phyloP scores from a whole-genome alignment of 352 stramenopile genomes.

The Phytophthora hibernalis region DNA sequence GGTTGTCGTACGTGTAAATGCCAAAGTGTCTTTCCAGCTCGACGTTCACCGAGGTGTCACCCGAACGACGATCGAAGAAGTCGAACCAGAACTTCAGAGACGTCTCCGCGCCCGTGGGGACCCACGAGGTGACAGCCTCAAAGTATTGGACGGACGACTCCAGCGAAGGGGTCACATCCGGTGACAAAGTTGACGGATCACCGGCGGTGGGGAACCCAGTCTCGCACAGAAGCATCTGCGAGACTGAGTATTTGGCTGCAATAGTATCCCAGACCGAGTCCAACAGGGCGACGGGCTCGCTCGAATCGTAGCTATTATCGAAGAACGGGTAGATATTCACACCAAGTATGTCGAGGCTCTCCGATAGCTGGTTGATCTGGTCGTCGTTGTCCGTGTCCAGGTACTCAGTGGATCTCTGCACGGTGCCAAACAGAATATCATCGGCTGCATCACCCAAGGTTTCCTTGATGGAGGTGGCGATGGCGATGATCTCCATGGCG shows the following conservation, averaged over 20 bases:
- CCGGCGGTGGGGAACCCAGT: conserved; percentile 64
- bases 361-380: conserved; percentile 50
- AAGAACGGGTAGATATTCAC: conserved; percentile 79
- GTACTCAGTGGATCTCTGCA: conserved; percentile 72
- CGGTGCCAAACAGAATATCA: conserved; percentile 61
- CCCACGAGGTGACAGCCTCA: conserved; percentile 31
- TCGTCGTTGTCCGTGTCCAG: conserved; percentile 48
- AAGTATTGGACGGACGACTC: conserved; percentile 40
- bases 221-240: conserved; percentile 60
- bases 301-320: conserved; percentile 56
- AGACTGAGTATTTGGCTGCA: conserved; percentile 47
- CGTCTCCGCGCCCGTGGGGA: conserved; percentile 28
- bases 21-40: conserved; percentile 67
- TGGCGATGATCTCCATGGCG: conserved; percentile 45
- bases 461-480: conserved; percentile 46
- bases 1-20: conserved; percentile 54
- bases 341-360: conserved; percentile 60
- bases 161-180: conserved; percentile 46
- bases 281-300: conserved; percentile 49
- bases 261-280: conserved; percentile 57
- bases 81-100: conserved; percentile 69
- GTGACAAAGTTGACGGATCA: conserved; percentile 39
- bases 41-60: conserved; percentile 45
- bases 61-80: conserved; percentile 58
- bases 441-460: conserved; percentile 39